These are phyloP conservation scores for Trichosanthes truncata DNA, from an alignment of 306 rosid genomes.

Conservation along the genomic window DNA sequence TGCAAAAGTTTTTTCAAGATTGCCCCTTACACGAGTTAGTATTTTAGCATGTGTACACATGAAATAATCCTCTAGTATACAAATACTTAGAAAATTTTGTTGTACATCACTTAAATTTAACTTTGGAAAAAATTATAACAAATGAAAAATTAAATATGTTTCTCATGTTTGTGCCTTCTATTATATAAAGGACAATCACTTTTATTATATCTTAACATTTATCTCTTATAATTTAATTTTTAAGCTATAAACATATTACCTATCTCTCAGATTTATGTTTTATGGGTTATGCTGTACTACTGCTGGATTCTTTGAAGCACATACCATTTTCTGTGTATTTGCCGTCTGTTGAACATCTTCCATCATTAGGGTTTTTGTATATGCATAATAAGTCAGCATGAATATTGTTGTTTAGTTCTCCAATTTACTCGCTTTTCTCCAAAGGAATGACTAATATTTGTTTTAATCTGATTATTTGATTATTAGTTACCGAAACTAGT, in stretches of 20 bases:
- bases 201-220: neutral
- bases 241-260: neutral
- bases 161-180: neutral
- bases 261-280: neutral
- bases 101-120: no score
- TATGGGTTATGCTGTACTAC: neutral
- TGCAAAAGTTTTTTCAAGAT: no score
- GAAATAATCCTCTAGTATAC: no score
- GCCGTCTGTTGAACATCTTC: neutral
- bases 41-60: no score
- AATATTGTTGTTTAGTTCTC: neutral
- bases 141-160: neutral
- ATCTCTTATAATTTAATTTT: neutral
- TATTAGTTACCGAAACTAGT: conserved; percentile 79
- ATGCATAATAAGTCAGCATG: neutral
- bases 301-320: neutral
- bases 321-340: neutral
- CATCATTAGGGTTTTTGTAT: neutral
- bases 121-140: neutral
- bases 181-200: neutral
- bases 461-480: neutral
- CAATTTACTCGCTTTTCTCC: neutral
- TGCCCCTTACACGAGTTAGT: no score
- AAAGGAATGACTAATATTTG: neutral
- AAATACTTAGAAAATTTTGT: no score